phyloP scores from a whole-genome alignment of 208 protist species.

The Leishmania lainsoni region DNA sequence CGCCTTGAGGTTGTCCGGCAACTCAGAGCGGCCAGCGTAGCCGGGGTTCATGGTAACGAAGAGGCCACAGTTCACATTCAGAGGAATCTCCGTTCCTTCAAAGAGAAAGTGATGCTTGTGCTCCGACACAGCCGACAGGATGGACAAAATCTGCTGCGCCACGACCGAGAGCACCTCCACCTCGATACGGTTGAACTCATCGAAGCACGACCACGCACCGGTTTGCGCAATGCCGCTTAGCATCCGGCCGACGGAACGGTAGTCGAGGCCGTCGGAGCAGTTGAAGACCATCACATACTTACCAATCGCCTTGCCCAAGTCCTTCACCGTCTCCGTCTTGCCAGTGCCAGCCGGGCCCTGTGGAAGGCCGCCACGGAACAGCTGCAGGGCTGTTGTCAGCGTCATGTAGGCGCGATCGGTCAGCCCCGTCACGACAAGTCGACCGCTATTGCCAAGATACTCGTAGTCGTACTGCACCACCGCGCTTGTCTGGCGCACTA shows the following conservation, averaged over 20 bases:
- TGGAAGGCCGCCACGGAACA: slow-evolving; percentile 92
- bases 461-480: slow-evolving; percentile 96
- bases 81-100: slow-evolving; percentile 93
- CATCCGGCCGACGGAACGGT: slow-evolving; percentile 95
- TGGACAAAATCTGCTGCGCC: slow-evolving; percentile 97
- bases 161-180: slow-evolving; percentile 98
- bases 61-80: slow-evolving; percentile 96
- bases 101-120: slow-evolving; percentile 90
- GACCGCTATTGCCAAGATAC: slow-evolving; percentile 97
- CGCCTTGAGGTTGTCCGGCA: slow-evolving; percentile 99
- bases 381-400: slow-evolving; percentile 96
- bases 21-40: slow-evolving; percentile 98
- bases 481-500: slow-evolving; percentile 94
- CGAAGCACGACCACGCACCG: slow-evolving; percentile 98
- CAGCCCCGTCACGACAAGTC: slow-evolving; percentile 98
- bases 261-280: slow-evolving; percentile 98
- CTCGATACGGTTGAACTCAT: slow-evolving; percentile 99
- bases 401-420: slow-evolving; percentile 99
- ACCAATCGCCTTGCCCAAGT: slow-evolving; percentile 96
- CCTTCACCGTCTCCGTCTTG: slow-evolving; percentile 99
- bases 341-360: slow-evolving; percentile 98
- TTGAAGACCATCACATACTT: slow-evolving; percentile 99
- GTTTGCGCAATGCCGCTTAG: slow-evolving; percentile 97
- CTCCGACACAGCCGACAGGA: slow-evolving; percentile 91
- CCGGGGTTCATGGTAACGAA: slow-evolving; percentile 99